A percentile compares a stretch with the other conserved stretches of the same genome.
These are phyloP conservation scores for Rhizopogon vesiculosus DNA, from an alignment of 768 basidiomycete species.

Conservation along the genomic window DNA sequence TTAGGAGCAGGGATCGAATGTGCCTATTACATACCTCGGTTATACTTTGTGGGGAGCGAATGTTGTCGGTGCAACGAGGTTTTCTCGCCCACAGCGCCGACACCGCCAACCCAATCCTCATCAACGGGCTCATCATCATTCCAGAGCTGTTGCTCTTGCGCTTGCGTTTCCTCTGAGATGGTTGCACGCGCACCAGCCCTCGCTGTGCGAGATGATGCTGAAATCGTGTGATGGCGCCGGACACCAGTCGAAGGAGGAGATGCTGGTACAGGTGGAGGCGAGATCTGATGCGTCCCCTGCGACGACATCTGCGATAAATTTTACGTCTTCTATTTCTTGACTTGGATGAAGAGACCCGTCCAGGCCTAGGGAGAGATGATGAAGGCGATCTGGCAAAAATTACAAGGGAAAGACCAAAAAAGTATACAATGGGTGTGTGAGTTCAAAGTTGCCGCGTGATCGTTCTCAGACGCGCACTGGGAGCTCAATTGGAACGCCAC, in stretches of 20 bases:
- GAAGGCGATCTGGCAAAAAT: conserved; percentile 3
- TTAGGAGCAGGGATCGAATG: background rate
- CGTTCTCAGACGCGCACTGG: background rate
- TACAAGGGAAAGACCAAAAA: conserved; percentile 6
- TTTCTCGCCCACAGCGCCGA: conserved; percentile 83
- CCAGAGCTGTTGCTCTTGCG: conserved; percentile 52
- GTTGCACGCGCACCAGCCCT: conserved; percentile 56
- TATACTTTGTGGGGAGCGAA: conserved; percentile 77
- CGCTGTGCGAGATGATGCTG: conserved; percentile 63
- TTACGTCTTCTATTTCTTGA: conserved; percentile 5
- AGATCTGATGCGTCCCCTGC: conserved; percentile 31
- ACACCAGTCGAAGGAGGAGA: conserved; percentile 40
- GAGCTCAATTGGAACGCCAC: too few relatives aligned
- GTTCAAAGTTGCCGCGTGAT: background rate
- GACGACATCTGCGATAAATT: conserved; percentile 28
- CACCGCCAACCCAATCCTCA: conserved; percentile 76
- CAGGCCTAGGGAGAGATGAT: background rate
- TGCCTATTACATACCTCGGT: conserved; percentile 50
- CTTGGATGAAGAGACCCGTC: conserved; percentile 1
- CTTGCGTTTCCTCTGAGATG: conserved; percentile 64
- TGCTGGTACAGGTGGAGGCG: conserved; percentile 37
- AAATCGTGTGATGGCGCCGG: conserved; percentile 82
- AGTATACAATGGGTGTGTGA: background rate
- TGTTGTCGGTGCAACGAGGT: conserved; percentile 74
- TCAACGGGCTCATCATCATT: conserved; percentile 77